Base-by-base conservation (phyloP, 73 alveolate genomes). In the Paramecium caudatum region DNA sequence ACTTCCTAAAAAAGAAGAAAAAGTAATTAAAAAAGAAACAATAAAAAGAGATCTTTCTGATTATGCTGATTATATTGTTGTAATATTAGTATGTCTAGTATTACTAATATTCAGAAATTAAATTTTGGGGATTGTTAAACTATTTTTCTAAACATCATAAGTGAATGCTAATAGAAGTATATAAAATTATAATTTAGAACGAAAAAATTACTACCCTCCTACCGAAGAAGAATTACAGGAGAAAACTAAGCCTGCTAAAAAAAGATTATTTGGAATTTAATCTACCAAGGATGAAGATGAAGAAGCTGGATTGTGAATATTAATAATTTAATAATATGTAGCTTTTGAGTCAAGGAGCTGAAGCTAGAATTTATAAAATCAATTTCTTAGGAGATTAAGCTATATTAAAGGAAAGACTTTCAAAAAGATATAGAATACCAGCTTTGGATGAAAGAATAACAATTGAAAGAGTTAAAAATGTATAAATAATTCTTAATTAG, bases 391-490 rank as follows among this genome's bases (percentile, higher is more conserved):
- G 98, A n/a, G 92, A 91, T 90, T 91, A 78, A 45, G 95, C 96
- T 63, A 85, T 97, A 19, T 90, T 93, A 23, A 97, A 97, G 84
- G 99, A 97, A 63, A 96, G 99, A 90, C 94, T 97, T 90, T 83
- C 82, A 46, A 96, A 96, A 84, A 65, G 68, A 82, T 97, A 97
- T 87, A 63, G 99, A 61, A 96, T 94, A 4, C 63, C 69, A 63
- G 94, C 47, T 47, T 74, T 97, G 65, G 99, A 97, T 88, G 92
- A 91, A 21, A 96, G 96, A 90, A 74, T 97, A 30, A 94, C 98
- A 30, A 91, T 94, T 65, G 69, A 61, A 12, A 97, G 99, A 94
- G 82, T 95, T 45, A 84, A 85, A 46, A 90, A 91, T 55, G 98
- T 93, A 93, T 32, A 13, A 13, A 37, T n/a, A 25, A 39, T 39